A percentile compares a stretch with the other conserved stretches of the same genome.
phyloP scores from a whole-genome alignment of 768 basidiomycete species.

The Holtermanniella nyarrowii region DNA sequence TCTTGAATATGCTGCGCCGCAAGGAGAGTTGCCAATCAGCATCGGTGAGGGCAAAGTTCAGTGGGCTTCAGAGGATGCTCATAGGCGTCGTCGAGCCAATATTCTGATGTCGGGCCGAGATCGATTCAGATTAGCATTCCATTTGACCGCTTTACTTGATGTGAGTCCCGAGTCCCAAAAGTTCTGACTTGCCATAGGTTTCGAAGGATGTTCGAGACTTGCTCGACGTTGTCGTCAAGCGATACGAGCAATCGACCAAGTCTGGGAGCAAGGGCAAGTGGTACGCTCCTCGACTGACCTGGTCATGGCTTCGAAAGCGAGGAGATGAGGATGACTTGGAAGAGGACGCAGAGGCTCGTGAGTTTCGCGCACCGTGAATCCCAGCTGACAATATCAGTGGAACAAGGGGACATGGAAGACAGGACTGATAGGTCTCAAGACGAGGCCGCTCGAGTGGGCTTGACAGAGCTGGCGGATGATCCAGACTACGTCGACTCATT shows the following conservation, averaged over 20 bases:
- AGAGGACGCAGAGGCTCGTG: neutral
- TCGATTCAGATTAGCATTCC: slow-evolving; percentile 26
- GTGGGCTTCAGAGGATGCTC: slow-evolving; percentile 3
- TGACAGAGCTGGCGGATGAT: neutral
- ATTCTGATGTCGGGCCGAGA: slow-evolving; percentile 9
- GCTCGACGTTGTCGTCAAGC: neutral
- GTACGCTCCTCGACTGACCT: neutral
- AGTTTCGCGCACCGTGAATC: neutral
- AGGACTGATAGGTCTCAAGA: neutral
- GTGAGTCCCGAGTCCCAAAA: neutral
- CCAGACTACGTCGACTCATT: neutral
- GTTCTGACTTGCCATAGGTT: slow-evolving; percentile 2
- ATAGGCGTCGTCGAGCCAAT: slow-evolving; percentile 2
- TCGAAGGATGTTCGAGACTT: slow-evolving; percentile 20
- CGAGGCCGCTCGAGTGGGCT: neutral
- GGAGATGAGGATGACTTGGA: neutral
- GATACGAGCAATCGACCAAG: neutral
- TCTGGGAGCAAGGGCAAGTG: neutral
- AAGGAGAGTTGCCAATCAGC: too few species aligned
- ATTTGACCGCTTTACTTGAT: slow-evolving; percentile 31
- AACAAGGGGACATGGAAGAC: neutral
- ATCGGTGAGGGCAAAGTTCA: neutral
- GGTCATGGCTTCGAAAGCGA: neutral
- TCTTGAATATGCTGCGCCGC: neutral
- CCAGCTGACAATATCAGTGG: neutral